Evolutionary conservation across 805 yeast genomes (phyloP), one percentile per base, ranked within the genome.

Genomic region (Kodamaea laetipori): DNA sequence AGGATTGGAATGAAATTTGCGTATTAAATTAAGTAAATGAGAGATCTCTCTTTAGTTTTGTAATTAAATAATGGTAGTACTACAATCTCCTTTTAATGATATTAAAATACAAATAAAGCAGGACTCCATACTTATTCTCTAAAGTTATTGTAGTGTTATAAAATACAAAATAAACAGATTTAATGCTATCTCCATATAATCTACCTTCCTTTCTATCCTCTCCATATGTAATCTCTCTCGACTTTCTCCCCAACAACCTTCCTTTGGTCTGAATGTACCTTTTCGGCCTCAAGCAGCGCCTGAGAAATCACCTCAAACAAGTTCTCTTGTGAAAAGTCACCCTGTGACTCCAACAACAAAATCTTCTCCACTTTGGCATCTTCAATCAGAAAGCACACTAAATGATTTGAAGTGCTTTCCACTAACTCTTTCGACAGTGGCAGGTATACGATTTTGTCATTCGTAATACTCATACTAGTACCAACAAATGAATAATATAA

Each of bases 281-380:
- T 46, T 16, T 73, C 71, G 27, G 84, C 74, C 37, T 73, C 71
- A 5, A 56, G 49, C 19, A 78, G 78, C 6, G 83, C 82, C 6
- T 43, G 37, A 18, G 78, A 81, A n/a, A 88, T 63, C 4, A 77
- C 73, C 3, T 61, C 55, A 33, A 79, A 71, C 16, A 89, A 55
- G 48, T 80, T 73, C 0, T 71, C 63, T 52, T 84, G 79, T 2
- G 77, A 67, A 54, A 90, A 89, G 1, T 67, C 63, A 4, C 97
- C 97, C 40, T 74, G 66, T 43, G 92, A 82, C 49, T 90, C 96
- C 43, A 81, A 65, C 41, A 81, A 66, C n/a, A 90, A 61, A 4
- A 92, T 58, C 36, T 84, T 74, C 39, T 72, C 67, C 1, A 81
- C 76, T 27, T 67, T 62, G 4, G 73, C 74, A 37, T 79, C 73